These are phyloP conservation scores for Leptographium galeiforme DNA, from an alignment of 2,329 filamentous ascomycete genomes.

Conservation along the genomic window DNA sequence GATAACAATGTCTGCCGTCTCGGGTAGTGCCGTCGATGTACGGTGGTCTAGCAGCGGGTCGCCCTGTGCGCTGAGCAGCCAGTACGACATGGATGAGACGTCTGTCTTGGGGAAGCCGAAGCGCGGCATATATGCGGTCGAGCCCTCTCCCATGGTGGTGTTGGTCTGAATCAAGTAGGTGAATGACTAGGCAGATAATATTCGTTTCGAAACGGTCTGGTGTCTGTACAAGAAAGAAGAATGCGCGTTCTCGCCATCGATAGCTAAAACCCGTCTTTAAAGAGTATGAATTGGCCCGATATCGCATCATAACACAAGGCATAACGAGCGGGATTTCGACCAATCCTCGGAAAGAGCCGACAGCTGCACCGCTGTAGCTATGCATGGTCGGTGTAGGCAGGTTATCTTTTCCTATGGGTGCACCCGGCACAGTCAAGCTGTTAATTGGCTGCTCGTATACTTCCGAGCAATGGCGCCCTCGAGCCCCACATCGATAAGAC, in stretches of 20 bases:
- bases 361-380: too few relatives aligned
- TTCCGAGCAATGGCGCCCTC: too few relatives aligned
- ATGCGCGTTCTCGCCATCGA: too few relatives aligned
- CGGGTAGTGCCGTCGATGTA: neutral
- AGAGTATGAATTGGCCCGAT: too few relatives aligned
- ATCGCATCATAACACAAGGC: neutral
- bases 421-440: neutral
- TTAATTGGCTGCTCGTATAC: neutral
- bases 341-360: neutral
- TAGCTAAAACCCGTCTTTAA: too few relatives aligned
- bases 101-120: neutral
- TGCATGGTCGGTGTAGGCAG: neutral
- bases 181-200: too few relatives aligned
- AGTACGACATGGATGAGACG: slow-evolving; percentile 1
- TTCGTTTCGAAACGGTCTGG: too few relatives aligned
- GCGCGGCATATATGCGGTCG: neutral
- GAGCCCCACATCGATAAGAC: too few relatives aligned
- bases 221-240: too few relatives aligned
- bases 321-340: too few relatives aligned
- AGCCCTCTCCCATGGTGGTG: neutral
- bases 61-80: slow-evolving; percentile 1
- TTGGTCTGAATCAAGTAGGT: too few relatives aligned
- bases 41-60: neutral
- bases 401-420: neutral
- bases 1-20: neutral